Evolutionary conservation across 2,329 filamentous ascomycete genomes (phyloP).

Genomic region (Cryphonectria japonica): DNA sequence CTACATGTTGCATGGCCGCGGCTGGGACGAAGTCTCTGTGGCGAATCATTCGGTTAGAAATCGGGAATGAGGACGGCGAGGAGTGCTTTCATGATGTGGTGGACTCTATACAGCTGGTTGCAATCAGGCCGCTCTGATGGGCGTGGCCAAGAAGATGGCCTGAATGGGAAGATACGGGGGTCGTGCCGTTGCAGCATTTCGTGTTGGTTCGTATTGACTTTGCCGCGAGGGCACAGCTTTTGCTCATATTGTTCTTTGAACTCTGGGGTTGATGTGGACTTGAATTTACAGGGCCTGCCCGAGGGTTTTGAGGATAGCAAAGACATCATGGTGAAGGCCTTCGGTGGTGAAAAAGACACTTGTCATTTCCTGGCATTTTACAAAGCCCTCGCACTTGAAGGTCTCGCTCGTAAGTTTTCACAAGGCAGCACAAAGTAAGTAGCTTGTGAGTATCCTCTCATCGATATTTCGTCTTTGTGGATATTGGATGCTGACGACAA

Average conservation of each 20-base stretch:
- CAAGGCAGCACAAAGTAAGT: background rate
- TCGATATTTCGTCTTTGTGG: background rate
- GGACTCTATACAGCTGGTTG: background rate
- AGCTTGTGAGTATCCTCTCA: background rate
- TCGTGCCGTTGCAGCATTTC: background rate
- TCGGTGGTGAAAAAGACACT: background rate
- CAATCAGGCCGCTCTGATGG: background rate
- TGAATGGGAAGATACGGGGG: background rate
- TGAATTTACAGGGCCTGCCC: background rate
- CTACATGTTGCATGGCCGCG: background rate
- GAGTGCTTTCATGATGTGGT: background rate
- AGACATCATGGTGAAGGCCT: background rate
- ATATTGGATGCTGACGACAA: background rate
- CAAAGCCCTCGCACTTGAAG: background rate
- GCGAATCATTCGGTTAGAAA: background rate
- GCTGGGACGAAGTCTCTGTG: background rate
- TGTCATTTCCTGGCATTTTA: background rate
- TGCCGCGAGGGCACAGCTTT: background rate
- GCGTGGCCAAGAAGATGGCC: background rate
- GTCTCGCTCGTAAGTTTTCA: background rate
- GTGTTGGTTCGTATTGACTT: background rate
- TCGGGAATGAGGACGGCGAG: background rate
- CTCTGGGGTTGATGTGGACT: background rate
- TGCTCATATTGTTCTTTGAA: background rate
- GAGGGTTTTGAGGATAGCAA: background rate